Conservation (phyloP, 306 rosid species). For the Glycine tomentella region DNA sequence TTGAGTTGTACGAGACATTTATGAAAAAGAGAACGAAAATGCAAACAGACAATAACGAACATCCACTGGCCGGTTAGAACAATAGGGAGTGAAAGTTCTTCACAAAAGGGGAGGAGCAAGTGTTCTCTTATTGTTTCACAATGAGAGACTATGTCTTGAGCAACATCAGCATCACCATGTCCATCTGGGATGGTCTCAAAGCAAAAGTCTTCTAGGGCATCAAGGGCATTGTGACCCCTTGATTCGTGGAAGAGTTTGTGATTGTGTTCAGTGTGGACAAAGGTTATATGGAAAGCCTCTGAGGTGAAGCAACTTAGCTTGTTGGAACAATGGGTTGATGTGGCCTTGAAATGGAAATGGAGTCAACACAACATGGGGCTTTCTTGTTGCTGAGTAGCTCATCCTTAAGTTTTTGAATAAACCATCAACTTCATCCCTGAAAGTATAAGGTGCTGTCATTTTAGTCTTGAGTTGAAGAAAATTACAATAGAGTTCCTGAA, state of each 20-base stretch:
- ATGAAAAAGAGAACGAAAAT: background rate
- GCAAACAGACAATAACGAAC: background rate
- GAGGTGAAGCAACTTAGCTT: too few relatives aligned
- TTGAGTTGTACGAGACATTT: conserved; percentile 41
- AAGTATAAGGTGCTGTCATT: too few relatives aligned
- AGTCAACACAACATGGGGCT: too few relatives aligned
- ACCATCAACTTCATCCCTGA: too few relatives aligned
- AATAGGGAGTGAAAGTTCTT: conserved; percentile 40
- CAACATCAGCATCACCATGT: too few relatives aligned
- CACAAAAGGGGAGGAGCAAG: background rate
- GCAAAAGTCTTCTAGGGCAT: conserved; percentile 24
- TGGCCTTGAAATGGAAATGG: too few relatives aligned
- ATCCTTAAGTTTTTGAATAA: too few relatives aligned
- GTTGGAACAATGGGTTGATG: too few relatives aligned
- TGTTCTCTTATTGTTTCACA: conserved; percentile 26
- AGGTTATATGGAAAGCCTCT: background rate
- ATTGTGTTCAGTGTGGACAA: conserved; percentile 13
- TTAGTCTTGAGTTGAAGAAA: too few relatives aligned
- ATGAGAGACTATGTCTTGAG: background rate
- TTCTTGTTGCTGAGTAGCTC: too few relatives aligned
- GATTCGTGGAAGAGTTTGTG: conserved; percentile 36
- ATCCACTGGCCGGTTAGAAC: conserved; percentile 21
- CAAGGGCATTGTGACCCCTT: background rate
- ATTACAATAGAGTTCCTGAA: too few relatives aligned
- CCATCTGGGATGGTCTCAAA: background rate